Conservation (phyloP, 1,284 basidiomycete species). For the Rugosomyces carneus region DNA sequence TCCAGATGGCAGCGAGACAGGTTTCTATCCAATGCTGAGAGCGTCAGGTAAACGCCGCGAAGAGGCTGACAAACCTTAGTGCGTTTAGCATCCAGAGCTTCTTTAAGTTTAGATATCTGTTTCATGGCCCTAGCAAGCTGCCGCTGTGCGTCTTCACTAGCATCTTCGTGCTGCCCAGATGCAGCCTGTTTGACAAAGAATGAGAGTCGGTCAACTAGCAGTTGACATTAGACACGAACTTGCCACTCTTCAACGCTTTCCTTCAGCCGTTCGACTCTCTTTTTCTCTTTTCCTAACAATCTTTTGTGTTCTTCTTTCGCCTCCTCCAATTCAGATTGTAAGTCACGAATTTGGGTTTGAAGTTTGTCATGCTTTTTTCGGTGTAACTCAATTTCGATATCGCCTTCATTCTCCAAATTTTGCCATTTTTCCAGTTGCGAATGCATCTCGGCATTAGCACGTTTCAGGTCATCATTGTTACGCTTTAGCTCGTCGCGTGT, state of each 20-base stretch:
- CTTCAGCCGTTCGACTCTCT: constrained; percentile 39
- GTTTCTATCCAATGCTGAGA: background rate
- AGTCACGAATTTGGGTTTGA: constrained; percentile 46
- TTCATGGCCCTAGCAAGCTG: constrained; percentile 31
- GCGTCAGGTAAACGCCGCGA: background rate
- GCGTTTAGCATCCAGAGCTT: constrained; percentile 34
- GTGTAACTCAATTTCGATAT: constrained; percentile 46
- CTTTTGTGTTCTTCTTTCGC: constrained; percentile 30
- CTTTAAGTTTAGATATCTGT: constrained; percentile 37
- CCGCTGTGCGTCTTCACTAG: constrained; percentile 24
- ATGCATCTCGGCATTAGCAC: constrained; percentile 46
- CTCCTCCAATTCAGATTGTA: constrained; percentile 38
- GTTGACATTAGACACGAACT: constrained; percentile 26
- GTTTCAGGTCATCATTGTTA: constrained; percentile 49
- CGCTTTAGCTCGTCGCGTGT: constrained; percentile 49
- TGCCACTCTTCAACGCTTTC: constrained; percentile 34
- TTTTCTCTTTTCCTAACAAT: constrained; percentile 34
- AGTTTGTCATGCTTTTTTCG: constrained; percentile 51
- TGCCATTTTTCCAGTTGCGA: constrained; percentile 66
- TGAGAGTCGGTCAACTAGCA: background rate
- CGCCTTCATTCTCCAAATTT: constrained; percentile 56
- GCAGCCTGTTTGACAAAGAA: constrained; percentile 20
- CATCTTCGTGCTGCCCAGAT: constrained; percentile 23
- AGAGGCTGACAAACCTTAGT: background rate
- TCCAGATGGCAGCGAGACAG: background rate